Evolutionary conservation across 257 asterid genomes (phyloP), one percentile per base, ranked within the genome.

Genomic region (Ballota nigra): DNA sequence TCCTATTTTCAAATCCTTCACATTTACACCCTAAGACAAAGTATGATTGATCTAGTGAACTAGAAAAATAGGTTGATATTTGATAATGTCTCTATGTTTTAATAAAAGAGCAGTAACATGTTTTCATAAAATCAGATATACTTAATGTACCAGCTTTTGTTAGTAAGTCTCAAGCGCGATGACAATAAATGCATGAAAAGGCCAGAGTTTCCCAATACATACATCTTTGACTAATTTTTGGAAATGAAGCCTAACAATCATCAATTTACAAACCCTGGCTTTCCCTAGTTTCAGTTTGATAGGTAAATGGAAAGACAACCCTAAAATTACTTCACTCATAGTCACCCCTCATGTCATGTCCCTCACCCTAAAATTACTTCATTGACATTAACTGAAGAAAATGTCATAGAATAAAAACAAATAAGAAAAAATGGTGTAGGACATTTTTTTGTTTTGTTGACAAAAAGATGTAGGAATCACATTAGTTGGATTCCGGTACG

Each of bases 191-290:
- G 58, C 58, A 15, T 34, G 31, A 47, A 71, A 40, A 58, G 19
- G 60, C 4, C 16, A 51, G 40, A 15, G 15, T 19, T 31, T 38
- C 53, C 60, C 15, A 24, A 10, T n/a, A 18, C 4, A 23, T 41
- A 41, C 15, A 4, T 28, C 29, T 7, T 1, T 41, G 11, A 43
- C 12, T 16, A 52, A 49, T 8, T 4, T n/a, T 6, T 10, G n/a
- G 38, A 64, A 38, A 41, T 19, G 34, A 64, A 55, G 49, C 62
- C 72, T n/a, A 24, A 45, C 67, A 49, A 52, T 57, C 38, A 47
- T 51, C 55, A 33, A 60, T n/a, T n/a, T n/a, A n/a, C n/a, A n/a
- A n/a, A n/a, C n/a, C n/a, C n/a, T n/a, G n/a, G n/a, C n/a, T n/a
- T n/a, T n/a, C n/a, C n/a, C n/a, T n/a, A n/a, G n/a, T n/a, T n/a